Evolutionary conservation across 768 basidiomycete genomes (phyloP).

Genomic region (Baorangia bicolor): DNA sequence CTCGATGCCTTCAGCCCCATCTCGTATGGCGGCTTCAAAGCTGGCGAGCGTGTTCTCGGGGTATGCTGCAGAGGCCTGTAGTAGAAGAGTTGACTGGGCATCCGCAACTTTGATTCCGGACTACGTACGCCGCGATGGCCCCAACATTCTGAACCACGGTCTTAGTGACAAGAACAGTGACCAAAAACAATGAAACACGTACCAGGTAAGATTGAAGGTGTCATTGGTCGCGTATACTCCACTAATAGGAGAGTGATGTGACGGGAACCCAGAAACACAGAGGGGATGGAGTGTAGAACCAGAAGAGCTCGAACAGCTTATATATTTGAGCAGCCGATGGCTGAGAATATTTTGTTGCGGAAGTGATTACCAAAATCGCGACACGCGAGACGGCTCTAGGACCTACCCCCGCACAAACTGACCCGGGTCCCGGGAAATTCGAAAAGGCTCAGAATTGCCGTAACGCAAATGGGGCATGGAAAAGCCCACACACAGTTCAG

Average conservation of each 20-base stretch:
- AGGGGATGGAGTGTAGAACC: background rate
- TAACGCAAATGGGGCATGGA: slow-evolving; percentile 8
- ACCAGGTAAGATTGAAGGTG: slow-evolving; percentile 29
- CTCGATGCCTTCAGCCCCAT: slow-evolving; percentile 97
- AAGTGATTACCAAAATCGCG: slow-evolving; percentile 3
- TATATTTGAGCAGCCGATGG: slow-evolving; percentile 23
- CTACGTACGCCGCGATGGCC: slow-evolving; percentile 63
- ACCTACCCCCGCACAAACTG: background rate
- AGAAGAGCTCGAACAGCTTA: slow-evolving; percentile 13
- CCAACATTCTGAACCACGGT: slow-evolving; percentile 64
- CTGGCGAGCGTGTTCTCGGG: slow-evolving; percentile 96
- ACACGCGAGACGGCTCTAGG: background rate
- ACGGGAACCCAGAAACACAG: background rate
- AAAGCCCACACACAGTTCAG: background rate
- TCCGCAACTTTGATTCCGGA: slow-evolving; percentile 31
- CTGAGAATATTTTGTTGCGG: slow-evolving; percentile 22
- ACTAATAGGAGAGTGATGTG: background rate
- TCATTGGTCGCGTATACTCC: slow-evolving; percentile 21
- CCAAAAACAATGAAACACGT: background rate
- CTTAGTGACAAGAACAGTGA: background rate
- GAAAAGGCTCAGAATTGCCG: slow-evolving; percentile 9
- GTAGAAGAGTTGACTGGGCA: slow-evolving; percentile 16
- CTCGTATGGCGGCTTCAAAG: slow-evolving; percentile 92
- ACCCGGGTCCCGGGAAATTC: background rate
- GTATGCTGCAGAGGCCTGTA: slow-evolving; percentile 77